phyloP scores from a whole-genome alignment of 371 early-diverging fungal genomes.

The Saksenaea oblongispora region DNA sequence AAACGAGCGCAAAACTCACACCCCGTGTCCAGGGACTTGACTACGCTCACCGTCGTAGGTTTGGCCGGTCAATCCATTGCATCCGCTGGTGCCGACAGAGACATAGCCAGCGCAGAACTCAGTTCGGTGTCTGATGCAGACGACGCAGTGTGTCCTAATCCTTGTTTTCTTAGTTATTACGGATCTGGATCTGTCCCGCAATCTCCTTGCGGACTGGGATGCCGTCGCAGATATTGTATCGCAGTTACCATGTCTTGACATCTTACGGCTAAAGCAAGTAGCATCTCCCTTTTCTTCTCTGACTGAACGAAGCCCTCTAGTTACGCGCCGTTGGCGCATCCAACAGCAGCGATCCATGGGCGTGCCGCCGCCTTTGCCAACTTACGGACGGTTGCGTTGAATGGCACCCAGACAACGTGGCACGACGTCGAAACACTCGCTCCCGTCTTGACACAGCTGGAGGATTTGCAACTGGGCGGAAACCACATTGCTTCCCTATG shows the following conservation, averaged over 20 bases:
- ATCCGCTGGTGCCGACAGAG: conserved; percentile 26
- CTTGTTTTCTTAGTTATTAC: conserved; percentile 39
- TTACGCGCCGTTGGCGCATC: conserved; percentile 7
- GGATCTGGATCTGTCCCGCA: conserved; percentile 77
- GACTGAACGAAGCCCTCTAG: neutral
- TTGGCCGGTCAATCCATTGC: conserved; percentile 47
- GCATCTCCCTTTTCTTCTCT: neutral
- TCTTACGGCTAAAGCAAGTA: conserved; percentile 67
- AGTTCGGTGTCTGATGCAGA: neutral
- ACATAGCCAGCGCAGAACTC: conserved; percentile 17
- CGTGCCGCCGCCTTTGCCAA: neutral
- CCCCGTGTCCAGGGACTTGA: conserved; percentile 34
- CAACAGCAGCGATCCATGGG: neutral
- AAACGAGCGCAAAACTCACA: too few relatives aligned
- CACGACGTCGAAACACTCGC: conserved; percentile 45
- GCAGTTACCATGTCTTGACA: conserved; percentile 56
- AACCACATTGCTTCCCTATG: conserved; percentile 50
- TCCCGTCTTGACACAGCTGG: conserved; percentile 52
- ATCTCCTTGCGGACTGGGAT: conserved; percentile 63
- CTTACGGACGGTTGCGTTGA: conserved; percentile 23
- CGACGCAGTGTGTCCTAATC: neutral
- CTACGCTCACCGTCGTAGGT: conserved; percentile 53
- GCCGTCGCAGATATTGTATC: conserved; percentile 60
- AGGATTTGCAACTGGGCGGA: conserved; percentile 68
- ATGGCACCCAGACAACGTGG: conserved; percentile 22